Percentiles rank a stretch among this genome's conserved stretches.
These are phyloP conservation scores for Hypomyces rosellus DNA, from an alignment of 2,329 filamentous ascomycete species.

Conservation along the genomic window DNA sequence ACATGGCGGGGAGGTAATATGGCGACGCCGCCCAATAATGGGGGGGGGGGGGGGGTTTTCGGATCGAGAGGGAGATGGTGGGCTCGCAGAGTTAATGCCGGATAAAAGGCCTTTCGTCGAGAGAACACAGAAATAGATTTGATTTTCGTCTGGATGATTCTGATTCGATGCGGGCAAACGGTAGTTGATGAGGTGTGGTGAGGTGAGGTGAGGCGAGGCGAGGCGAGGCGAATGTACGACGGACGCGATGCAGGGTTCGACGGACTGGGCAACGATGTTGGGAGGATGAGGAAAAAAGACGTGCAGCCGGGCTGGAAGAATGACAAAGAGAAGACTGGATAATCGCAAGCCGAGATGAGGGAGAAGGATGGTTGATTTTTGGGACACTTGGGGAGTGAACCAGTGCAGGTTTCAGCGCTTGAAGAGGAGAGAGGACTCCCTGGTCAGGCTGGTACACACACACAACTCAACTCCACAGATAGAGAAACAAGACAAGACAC, in stretches of 20 bases:
- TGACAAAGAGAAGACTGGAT: neutral
- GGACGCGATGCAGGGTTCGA: neutral
- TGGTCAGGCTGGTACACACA: no score
- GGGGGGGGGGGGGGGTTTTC: neutral
- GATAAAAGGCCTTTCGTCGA: neutral
- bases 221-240: neutral
- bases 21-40: constrained; percentile 7
- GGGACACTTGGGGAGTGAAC: no score
- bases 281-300: constrained; percentile 3
- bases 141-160: no score
- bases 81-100: neutral
- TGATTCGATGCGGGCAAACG: neutral
- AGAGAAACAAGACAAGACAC: no score
- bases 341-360: no score
- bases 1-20: constrained; percentile 22
- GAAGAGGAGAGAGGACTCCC: no score
- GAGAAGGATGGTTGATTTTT: no score
- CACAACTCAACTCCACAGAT: no score
- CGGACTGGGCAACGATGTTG: constrained; percentile 3
- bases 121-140: no score
- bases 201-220: neutral
- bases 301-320: neutral
- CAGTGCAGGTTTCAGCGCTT: no score
- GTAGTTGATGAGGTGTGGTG: neutral
- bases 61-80: neutral